Evolutionary conservation across 2,329 filamentous ascomycete species (phyloP).

Genomic region (Penicillium sp.): DNA sequence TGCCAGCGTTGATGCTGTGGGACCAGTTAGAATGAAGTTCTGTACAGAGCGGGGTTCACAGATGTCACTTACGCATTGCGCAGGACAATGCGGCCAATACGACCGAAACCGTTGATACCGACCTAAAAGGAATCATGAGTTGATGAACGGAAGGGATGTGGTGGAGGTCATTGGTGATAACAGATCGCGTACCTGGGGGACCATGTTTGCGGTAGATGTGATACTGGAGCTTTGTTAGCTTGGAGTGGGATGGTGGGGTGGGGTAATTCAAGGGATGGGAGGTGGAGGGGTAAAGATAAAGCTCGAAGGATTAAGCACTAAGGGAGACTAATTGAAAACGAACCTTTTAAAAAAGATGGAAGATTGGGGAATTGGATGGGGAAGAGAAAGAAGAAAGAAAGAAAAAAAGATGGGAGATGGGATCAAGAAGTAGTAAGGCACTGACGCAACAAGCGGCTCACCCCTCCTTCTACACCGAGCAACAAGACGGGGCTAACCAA

Average conservation of each 20-base stretch:
- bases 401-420: slow-evolving; percentile 27
- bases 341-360: slow-evolving; percentile 12
- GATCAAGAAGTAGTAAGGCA: slow-evolving; percentile 30
- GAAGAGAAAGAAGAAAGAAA: slow-evolving; percentile 17
- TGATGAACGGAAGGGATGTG: not conserved
- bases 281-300: slow-evolving; percentile 2
- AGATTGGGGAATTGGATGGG: slow-evolving; percentile 12
- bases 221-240: slow-evolving; percentile 29
- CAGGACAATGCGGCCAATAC: slow-evolving; percentile 99
- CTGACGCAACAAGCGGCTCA: slow-evolving; percentile 36
- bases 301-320: not conserved
- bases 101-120: slow-evolving; percentile 99
- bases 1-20: slow-evolving; percentile 72
- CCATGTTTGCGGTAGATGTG: slow-evolving; percentile 34
- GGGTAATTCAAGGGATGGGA: not conserved
- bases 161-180: not conserved
- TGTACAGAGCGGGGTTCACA: not conserved
- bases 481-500: slow-evolving; percentile 24
- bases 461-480: slow-evolving; percentile 30
- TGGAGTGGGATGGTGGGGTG: not conserved
- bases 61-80: slow-evolving; percentile 75
- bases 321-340: not conserved
- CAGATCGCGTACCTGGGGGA: slow-evolving; percentile 31
- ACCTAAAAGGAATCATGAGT: slow-evolving; percentile 54
- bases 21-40: slow-evolving; percentile 17